These are phyloP conservation scores for Kazachstania bromeliacearum DNA, from an alignment of 805 yeast species.

Conservation along the genomic window DNA sequence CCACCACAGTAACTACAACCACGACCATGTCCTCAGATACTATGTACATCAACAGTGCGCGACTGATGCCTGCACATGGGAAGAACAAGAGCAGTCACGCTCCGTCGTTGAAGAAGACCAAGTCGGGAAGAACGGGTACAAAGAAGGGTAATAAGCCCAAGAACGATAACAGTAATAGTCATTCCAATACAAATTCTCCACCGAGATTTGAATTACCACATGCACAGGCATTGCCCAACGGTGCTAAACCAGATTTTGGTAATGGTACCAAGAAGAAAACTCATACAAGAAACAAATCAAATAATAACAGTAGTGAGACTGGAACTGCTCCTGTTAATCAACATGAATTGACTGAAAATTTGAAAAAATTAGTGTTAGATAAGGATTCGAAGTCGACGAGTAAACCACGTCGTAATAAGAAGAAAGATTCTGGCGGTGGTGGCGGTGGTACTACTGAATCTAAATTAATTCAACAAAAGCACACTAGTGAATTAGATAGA, in stretches of 20 bases:
- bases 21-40: constrained; percentile 26
- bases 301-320: background rate
- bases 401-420: too few species aligned
- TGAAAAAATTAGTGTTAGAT: constrained; percentile 10
- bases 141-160: background rate
- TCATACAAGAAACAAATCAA: background rate
- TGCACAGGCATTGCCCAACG: constrained; percentile 25
- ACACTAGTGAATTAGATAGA: background rate
- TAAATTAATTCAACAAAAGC: background rate
- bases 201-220: constrained; percentile 13
- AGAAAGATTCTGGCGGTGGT: too few species aligned
- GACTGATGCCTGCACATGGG: constrained; percentile 20
- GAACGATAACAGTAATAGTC: too few species aligned
- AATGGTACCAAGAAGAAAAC: constrained; percentile 1
- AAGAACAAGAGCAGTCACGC: constrained; percentile 15
- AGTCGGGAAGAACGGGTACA: too few species aligned
- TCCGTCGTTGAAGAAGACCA: too few species aligned
- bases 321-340: constrained; percentile 4
- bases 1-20: background rate
- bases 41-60: constrained; percentile 26
- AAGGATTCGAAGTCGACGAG: too few species aligned
- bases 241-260: constrained; percentile 28
- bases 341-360: constrained; percentile 9
- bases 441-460: background rate
- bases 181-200: background rate